Base-by-base conservation (phyloP, 768 basidiomycete species). In the Mycena alexandri region DNA sequence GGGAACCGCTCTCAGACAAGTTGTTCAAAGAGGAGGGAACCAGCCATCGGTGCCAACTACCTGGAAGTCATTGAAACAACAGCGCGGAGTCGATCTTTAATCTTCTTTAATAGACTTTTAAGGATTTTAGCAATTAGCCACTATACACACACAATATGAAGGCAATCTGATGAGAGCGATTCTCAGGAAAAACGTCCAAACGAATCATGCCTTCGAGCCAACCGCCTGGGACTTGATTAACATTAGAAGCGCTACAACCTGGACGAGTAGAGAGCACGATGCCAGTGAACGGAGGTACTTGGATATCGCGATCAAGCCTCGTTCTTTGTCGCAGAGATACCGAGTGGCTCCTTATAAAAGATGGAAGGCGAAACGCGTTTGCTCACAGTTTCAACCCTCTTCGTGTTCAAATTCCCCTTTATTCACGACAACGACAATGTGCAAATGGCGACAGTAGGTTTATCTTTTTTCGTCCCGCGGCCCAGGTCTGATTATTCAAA, bases 361-460 rank as follows among this genome's bases (percentile, higher is more conserved):
- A 42, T 59, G 34, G 16, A 52, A 25, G 44, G 5, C 56, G 22
- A 44, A 44, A 51, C 19, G 44, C 46, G 11, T 53, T 57, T 22
- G 17, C 25, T 60, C 36, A 29, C 34, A 54, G 24, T 55, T 68
- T n/a, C 36, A 22, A 17, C 48, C 22, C 62, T 60, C 62, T 14
- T 63, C 47, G 69, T 63, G 62, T 63, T 46, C 36, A 29, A 38
- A 57, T 57, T 43, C 71, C 67, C 66, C 70, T 70, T 70, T 73
- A 71, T 63, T 60, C 64, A 73, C 63, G 70, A 55, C 65, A 51
- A 48, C 70, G 71, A 74, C 66, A 67, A 93, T 93, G 92, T 93
- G 92, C 76, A 84, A 82, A 77, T 89, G 84, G 85, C 86, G 90
- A 82, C 89, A 91, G 92, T 93, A 69, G 74, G 84, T 51, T 53